Base-by-base conservation (phyloP, 2,329 filamentous ascomycete species). In the Bipolaris sorokiniana region DNA sequence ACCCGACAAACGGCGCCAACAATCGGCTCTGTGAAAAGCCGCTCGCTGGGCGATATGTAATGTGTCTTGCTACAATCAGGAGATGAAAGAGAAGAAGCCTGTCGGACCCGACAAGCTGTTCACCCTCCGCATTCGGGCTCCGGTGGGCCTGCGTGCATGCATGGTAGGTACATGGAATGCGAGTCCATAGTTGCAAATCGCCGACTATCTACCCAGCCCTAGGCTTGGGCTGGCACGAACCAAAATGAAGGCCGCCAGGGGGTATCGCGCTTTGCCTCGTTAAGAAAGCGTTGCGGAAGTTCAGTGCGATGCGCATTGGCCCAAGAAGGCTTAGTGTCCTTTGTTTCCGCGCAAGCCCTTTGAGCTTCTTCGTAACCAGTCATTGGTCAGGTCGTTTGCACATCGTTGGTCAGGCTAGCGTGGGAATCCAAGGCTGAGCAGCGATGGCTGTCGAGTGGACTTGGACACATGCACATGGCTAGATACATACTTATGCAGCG, bases 221-320 rank as follows among this genome's bases (percentile, higher is more conserved):
- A 20, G 54, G 55, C 50, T 58, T 60, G 36, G 48, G 47, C 46
- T 40, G 41, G 51, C 52, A 33, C 26, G 52, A 58, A 51, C 54
- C 56, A 48, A 37, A 23, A 48, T n/a, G 33, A 26, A 34, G n/a
- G 22, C 38, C 20, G 34, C 48, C 38, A 55, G 58, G 55, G 50
- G 42, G 36, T 48, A 44, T 51, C 5, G 51, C 41, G 34, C 50
- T 38, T 40, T 51, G 22, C 64, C 48, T 15, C 6, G 52, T 58
- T 51, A 15, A 54, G 63, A 9, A 64, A 60, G 61, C 58, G 46
- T 54, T 61, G 59, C 64, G 61, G 48, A 2, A 53, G 34, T 36
- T 47, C 37, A 5, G 7, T 11, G 13, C 37, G 18, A 23, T 54
- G 36, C 45, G 50, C 44, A n/a, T 22, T 44, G 34, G 42, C 47